Evolutionary conservation across 1,284 basidiomycete genomes (phyloP).

Genomic region (Microbotryum violaceum): DNA sequence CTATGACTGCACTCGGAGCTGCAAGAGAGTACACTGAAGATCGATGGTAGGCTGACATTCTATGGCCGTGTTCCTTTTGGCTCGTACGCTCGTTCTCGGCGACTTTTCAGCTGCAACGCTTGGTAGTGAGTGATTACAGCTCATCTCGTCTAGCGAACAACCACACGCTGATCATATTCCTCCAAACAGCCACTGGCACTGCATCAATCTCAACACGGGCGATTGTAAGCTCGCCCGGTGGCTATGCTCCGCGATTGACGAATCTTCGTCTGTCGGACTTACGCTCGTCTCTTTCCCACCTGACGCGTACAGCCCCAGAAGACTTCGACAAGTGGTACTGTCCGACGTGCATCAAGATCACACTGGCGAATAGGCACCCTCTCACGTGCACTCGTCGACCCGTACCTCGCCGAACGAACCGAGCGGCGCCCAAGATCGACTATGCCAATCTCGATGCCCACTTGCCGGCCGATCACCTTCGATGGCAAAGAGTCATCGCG

Average conservation of each 20-base stretch:
- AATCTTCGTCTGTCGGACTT: not conserved
- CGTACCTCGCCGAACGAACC: conserved; percentile 15
- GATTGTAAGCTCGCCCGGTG: conserved; percentile 5
- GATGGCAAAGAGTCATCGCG: conserved; percentile 61
- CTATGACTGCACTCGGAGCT: not conserved
- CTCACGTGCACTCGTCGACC: conserved; percentile 9
- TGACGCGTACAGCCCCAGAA: conserved; percentile 5
- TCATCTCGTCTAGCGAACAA: not conserved
- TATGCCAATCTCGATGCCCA: conserved; percentile 59
- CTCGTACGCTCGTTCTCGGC: not conserved
- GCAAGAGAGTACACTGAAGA: not conserved
- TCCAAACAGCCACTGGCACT: conserved; percentile 20
- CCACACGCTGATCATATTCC: not conserved
- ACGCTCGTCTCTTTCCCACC: not conserved
- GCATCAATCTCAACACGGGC: conserved; percentile 3
- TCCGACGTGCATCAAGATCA: conserved; percentile 6
- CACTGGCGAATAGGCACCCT: not conserved
- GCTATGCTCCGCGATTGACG: not conserved
- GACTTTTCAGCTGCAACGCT: conserved; percentile 5
- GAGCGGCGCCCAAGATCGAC: conserved; percentile 45
- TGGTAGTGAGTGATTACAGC: conserved; percentile 11
- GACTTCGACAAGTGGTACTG: conserved; percentile 26
- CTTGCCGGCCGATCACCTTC: conserved; percentile 50
- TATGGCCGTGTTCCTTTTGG: not conserved
- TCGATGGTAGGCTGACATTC: not conserved